phyloP scores from a whole-genome alignment of 2,329 filamentous ascomycete species.

The Tricladium varicosporioides region DNA sequence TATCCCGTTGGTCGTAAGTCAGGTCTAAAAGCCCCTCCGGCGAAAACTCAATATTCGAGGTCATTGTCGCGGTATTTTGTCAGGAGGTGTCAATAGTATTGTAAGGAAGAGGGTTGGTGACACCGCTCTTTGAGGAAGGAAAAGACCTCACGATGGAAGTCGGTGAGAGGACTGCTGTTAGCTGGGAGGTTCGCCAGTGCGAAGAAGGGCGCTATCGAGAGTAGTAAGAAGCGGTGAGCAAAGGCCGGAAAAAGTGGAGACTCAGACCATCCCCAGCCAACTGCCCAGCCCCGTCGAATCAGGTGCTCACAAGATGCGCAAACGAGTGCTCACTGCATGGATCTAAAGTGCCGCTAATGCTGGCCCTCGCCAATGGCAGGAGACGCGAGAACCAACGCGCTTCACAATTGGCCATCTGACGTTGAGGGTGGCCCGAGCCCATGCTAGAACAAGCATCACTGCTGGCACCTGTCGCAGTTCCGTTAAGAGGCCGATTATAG shows the following conservation, averaged over 20 bases:
- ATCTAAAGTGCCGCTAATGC: neutral
- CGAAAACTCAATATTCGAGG: slow-evolving; percentile 56
- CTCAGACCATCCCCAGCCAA: slow-evolving; percentile 11
- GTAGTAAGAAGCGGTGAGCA: slow-evolving; percentile 29
- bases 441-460: neutral
- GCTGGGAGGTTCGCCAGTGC: slow-evolving; percentile 22
- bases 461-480: neutral
- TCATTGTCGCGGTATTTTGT: slow-evolving; percentile 44
- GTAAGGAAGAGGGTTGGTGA: slow-evolving; percentile 36
- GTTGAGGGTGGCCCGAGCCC: neutral
- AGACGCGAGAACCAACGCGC: neutral
- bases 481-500: neutral
- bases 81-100: slow-evolving; percentile 44
- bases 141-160: slow-evolving; percentile 31
- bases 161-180: slow-evolving; percentile 29
- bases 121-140: slow-evolving; percentile 35
- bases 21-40: slow-evolving; percentile 62
- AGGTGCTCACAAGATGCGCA: slow-evolving; percentile 1
- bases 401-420: neutral
- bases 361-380: neutral
- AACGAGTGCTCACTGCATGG: slow-evolving; percentile 20
- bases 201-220: slow-evolving; percentile 19
- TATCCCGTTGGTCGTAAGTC: slow-evolving; percentile 57
- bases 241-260: slow-evolving; percentile 19
- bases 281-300: slow-evolving; percentile 24